Percentiles rank a stretch among this genome's conserved stretches.
These are phyloP conservation scores for Funneliformis geosporum DNA, from an alignment of 192 early-diverging fungal genomes.

Conservation along the genomic window DNA sequence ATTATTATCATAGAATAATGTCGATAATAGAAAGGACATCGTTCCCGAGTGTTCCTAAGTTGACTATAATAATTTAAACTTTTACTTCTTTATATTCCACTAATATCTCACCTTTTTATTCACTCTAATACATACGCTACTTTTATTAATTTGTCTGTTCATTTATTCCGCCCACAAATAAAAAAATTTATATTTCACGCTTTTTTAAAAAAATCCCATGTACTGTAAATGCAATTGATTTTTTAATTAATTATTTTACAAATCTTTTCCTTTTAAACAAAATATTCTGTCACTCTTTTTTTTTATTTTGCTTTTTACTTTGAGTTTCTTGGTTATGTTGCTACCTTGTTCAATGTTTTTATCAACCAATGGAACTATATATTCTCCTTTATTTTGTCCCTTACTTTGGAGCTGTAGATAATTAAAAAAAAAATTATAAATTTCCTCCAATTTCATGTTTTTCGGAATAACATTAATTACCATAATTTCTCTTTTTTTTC, in stretches of 20 bases:
- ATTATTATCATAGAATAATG: neutral
- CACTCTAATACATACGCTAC: neutral
- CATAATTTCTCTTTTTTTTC: neutral
- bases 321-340: neutral
- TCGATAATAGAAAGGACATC: neutral
- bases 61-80: neutral
- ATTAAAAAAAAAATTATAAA: neutral
- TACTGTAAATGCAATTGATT: neutral
- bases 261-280: neutral
- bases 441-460: neutral
- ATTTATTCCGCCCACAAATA: neutral
- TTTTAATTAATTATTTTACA: neutral
- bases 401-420: neutral
- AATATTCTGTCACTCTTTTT: neutral
- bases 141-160: neutral
- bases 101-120: neutral
- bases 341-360: neutral
- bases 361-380: neutral
- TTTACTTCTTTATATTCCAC: neutral
- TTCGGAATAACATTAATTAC: neutral
- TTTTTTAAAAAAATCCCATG: neutral
- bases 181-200: neutral
- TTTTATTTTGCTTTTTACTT: neutral
- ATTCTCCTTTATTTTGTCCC: neutral
- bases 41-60: neutral